Evolutionary conservation across 116 monocot species (phyloP).

Genomic region (Zostera marina): DNA sequence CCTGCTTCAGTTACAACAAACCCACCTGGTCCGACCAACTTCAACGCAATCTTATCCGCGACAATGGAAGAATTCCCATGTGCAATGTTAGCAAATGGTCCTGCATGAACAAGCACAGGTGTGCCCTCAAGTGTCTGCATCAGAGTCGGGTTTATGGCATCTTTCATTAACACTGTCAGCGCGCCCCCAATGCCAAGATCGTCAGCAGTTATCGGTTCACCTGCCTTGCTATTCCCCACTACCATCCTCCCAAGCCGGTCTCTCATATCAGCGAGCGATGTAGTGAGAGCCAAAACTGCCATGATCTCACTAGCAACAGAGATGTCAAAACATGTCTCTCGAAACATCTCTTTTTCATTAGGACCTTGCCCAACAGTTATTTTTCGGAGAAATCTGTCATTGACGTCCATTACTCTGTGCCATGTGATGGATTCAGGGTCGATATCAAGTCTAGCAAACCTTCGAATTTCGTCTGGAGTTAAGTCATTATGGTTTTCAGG

Average conservation of each 20-base stretch:
- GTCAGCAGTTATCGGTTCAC: slow-evolving; percentile 84
- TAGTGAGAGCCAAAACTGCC: slow-evolving; percentile 91
- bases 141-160: slow-evolving; percentile 90
- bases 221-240: slow-evolving; percentile 69
- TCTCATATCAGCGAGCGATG: slow-evolving; percentile 85
- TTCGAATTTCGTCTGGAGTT: slow-evolving; percentile 73
- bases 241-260: slow-evolving; percentile 84
- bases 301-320: slow-evolving; percentile 95
- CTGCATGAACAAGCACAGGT: slow-evolving; percentile 95
- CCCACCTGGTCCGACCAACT: slow-evolving; percentile 82
- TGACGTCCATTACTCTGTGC: slow-evolving; percentile 96
- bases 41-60: slow-evolving; percentile 91
- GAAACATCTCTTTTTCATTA: slow-evolving; percentile 78
- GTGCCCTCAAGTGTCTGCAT: slow-evolving; percentile 98
- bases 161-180: slow-evolving; percentile 91
- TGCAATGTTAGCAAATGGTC: slow-evolving; percentile 95
- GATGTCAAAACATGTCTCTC: slow-evolving; percentile 89
- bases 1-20: slow-evolving; percentile 96
- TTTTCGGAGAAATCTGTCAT: slow-evolving; percentile 83
- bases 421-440: slow-evolving; percentile 83
- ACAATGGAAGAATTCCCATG: slow-evolving; percentile 96
- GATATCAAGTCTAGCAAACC: slow-evolving; percentile 81
- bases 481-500: slow-evolving; percentile 54
- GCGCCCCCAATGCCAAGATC: slow-evolving; percentile 94
- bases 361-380: slow-evolving; percentile 87